Evolutionary conservation across 768 basidiomycete genomes (phyloP).

Genomic region (Ramaria rubella): DNA sequence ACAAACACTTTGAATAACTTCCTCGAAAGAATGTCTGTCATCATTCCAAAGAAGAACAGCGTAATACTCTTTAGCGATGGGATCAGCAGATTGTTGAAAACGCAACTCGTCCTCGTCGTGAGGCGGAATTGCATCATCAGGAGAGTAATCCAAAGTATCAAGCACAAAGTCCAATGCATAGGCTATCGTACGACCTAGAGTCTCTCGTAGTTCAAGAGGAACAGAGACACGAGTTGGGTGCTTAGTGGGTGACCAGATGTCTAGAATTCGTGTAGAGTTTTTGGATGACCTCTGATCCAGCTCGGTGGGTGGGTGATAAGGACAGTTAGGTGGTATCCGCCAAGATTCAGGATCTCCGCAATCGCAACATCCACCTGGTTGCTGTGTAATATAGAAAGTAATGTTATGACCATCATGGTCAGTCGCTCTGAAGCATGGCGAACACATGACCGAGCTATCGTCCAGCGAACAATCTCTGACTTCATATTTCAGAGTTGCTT

Average conservation of each 20-base stretch:
- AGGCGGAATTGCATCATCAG: constrained; percentile 69
- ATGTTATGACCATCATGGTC: constrained; percentile 85
- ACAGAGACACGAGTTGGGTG: constrained; percentile 50
- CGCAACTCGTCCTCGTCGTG: constrained; percentile 61
- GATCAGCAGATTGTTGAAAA: constrained; percentile 68
- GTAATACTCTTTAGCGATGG: constrained; percentile 72
- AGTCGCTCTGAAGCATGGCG: constrained; percentile 84
- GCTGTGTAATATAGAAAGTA: constrained; percentile 87
- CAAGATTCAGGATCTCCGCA: constrained; percentile 92
- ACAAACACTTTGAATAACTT: constrained; percentile 68
- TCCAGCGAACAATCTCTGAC: constrained; percentile 85
- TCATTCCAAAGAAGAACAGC: constrained; percentile 92
- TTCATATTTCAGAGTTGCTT: background rate
- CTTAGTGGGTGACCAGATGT: constrained; percentile 54
- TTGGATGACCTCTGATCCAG: constrained; percentile 20
- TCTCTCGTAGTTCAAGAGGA: constrained; percentile 64
- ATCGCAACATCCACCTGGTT: constrained; percentile 91
- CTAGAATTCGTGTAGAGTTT: constrained; percentile 15
- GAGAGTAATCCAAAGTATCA: constrained; percentile 75
- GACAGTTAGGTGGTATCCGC: constrained; percentile 60
- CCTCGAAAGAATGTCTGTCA: constrained; percentile 91
- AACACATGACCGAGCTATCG: constrained; percentile 85
- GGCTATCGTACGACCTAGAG: constrained; percentile 64
- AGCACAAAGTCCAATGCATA: constrained; percentile 80
- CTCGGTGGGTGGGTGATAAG: constrained; percentile 59